Evolutionary conservation across 169 alveolate genomes (phyloP).

Genomic region (Perkinsus olseni): DNA sequence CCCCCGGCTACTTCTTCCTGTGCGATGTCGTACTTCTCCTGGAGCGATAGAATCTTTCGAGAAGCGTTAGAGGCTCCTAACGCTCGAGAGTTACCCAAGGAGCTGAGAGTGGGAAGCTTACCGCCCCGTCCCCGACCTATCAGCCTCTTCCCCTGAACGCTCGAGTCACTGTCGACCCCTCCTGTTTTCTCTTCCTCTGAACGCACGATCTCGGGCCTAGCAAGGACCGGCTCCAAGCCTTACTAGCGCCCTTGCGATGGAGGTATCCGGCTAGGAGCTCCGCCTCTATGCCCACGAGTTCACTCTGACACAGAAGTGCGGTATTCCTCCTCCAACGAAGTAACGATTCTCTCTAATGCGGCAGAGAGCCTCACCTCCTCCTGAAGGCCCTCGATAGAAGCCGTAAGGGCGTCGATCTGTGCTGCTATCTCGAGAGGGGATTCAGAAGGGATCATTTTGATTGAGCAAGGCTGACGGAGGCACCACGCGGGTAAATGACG

Average conservation of each 20-base stretch:
- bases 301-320: background rate
- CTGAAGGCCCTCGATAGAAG: background rate
- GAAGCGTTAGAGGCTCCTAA: background rate
- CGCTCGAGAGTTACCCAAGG: too few species aligned
- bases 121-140: too few species aligned
- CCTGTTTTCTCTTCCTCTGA: too few species aligned
- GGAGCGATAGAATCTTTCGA: background rate
- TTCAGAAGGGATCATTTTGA: background rate
- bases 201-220: too few species aligned
- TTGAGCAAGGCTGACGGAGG: background rate
- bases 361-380: background rate
- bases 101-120: too few species aligned
- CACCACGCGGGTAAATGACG: background rate
- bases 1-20: background rate
- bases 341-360: background rate
- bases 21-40: background rate
- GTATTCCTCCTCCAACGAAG: too few species aligned
- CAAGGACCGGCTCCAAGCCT: too few species aligned
- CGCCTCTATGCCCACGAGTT: background rate
- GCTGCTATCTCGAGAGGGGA: background rate
- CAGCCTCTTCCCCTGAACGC: too few species aligned
- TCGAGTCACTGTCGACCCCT: too few species aligned
- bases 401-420: background rate
- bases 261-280: background rate
- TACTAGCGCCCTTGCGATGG: background rate